A percentile compares a stretch with the other conserved stretches of the same genome.
These are phyloP conservation scores for Cutaneotrichosporon cutaneum DNA, from an alignment of 1,284 basidiomycete genomes.

Conservation along the genomic window DNA sequence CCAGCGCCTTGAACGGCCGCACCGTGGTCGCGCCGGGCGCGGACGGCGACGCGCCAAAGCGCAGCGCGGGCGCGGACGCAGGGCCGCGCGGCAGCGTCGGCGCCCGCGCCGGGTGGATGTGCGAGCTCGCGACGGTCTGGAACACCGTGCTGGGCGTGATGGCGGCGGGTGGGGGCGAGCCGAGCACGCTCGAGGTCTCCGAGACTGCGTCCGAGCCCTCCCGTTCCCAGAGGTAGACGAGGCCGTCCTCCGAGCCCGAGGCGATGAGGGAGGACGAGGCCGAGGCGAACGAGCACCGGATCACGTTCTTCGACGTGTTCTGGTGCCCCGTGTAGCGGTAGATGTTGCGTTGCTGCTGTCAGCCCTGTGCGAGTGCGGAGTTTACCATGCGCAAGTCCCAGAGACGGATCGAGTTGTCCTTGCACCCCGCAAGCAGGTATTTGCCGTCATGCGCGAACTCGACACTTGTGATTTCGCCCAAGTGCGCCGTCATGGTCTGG, in stretches of 20 bases:
- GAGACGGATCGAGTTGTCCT: conserved; percentile 55
- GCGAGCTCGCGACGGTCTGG: background rate
- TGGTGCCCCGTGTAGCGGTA: conserved; percentile 57
- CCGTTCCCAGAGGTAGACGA: conserved; percentile 48
- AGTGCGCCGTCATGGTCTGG: conserved; percentile 53
- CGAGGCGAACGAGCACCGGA: conserved; percentile 53
- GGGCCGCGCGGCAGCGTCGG: conserved; percentile 10
- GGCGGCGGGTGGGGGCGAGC: background rate
- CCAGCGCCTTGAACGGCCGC: conserved; percentile 36
- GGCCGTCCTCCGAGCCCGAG: conserved; percentile 54
- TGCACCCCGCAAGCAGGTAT: conserved; percentile 55
- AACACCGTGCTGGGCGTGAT: background rate
- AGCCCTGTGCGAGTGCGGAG: background rate
- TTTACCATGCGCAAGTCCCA: conserved; percentile 53
- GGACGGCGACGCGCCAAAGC: background rate
- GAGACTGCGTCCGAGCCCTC: conserved; percentile 24
- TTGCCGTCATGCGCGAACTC: conserved; percentile 54
- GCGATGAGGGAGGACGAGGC: conserved; percentile 49
- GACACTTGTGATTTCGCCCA: conserved; percentile 57
- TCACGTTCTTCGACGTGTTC: conserved; percentile 57
- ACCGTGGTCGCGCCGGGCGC: conserved; percentile 23
- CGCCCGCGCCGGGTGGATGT: conserved; percentile 7
- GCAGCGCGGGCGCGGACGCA: background rate
- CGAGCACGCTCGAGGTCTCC: background rate
- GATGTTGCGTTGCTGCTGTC: conserved; percentile 48